These are phyloP conservation scores for Russula dissimulans DNA, from an alignment of 768 basidiomycete genomes.

Conservation along the genomic window DNA sequence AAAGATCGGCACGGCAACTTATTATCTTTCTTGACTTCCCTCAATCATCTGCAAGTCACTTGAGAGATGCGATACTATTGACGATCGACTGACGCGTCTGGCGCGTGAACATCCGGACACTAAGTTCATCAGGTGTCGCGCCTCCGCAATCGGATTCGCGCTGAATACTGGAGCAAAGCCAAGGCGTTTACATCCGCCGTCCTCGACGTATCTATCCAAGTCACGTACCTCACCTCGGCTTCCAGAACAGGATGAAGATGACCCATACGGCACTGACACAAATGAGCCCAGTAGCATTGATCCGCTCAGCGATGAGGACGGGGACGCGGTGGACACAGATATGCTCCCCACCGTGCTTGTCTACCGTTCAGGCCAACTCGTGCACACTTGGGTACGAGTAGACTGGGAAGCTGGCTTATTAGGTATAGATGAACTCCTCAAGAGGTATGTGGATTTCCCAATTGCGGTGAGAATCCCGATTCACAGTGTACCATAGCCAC, in stretches of 20 bases:
- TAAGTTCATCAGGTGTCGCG: constrained; percentile 79
- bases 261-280: constrained; percentile 35
- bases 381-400: constrained; percentile 82
- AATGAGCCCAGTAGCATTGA: constrained; percentile 29
- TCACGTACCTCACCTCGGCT: constrained; percentile 13
- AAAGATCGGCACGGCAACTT: neutral
- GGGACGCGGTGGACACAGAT: constrained; percentile 63
- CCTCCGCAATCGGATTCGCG: constrained; percentile 66
- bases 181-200: constrained; percentile 7
- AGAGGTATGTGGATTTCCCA: constrained; percentile 36
- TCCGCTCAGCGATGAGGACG: constrained; percentile 21
- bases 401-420: constrained; percentile 72
- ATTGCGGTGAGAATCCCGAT: neutral
- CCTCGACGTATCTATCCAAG: constrained; percentile 10
- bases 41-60: constrained; percentile 42
- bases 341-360: constrained; percentile 73
- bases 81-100: constrained; percentile 55
- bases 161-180: constrained; percentile 25
- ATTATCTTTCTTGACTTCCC: neutral
- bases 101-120: constrained; percentile 62
- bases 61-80: constrained; percentile 63
- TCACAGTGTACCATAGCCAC: neutral
- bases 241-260: constrained; percentile 37
- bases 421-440: constrained; percentile 61
- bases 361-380: constrained; percentile 71